These are phyloP conservation scores for Nitzschia palea DNA, from an alignment of 108 stramenopile genomes.

Conservation along the genomic window DNA sequence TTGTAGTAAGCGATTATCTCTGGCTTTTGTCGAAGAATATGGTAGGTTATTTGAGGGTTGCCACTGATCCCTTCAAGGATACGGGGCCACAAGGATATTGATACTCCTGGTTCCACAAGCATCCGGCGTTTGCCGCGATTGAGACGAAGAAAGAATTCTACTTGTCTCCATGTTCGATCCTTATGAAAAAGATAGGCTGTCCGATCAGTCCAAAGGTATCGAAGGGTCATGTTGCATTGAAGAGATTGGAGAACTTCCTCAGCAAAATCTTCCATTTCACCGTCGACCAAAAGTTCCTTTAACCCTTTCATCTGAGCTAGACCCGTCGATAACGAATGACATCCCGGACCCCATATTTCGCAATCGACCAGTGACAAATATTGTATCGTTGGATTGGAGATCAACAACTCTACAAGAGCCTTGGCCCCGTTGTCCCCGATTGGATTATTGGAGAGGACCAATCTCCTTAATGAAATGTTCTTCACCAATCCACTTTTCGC, in stretches of 20 bases:
- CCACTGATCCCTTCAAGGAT: conserved; percentile 7
- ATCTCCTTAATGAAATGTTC: not conserved
- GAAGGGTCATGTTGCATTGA: conserved; percentile 14
- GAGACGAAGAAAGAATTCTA: conserved; percentile 8
- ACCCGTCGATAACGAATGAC: conserved; percentile 7
- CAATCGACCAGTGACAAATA: conserved; percentile 31
- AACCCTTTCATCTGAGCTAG: conserved; percentile 25
- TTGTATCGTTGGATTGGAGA: conserved; percentile 11
- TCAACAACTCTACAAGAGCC: conserved; percentile 11
- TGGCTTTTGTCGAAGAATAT: conserved; percentile 20
- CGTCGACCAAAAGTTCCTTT: conserved; percentile 24
- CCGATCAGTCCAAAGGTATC: conserved; percentile 11
- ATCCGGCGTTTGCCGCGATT: conserved; percentile 20
- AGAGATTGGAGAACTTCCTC: conserved; percentile 9
- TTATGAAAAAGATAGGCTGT: not conserved
- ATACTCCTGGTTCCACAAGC: conserved; percentile 6
- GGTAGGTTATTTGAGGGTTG: not conserved
- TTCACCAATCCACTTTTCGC: not conserved
- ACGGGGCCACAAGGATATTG: not conserved
- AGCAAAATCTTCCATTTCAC: conserved; percentile 24
- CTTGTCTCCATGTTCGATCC: conserved; percentile 10
- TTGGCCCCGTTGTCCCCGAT: conserved; percentile 39
- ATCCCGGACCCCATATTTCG: conserved; percentile 21
- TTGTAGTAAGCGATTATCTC: not conserved
- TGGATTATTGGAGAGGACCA: conserved; percentile 35